Conservation (phyloP, 345 rosid species). For the Trapa bicornis region DNA sequence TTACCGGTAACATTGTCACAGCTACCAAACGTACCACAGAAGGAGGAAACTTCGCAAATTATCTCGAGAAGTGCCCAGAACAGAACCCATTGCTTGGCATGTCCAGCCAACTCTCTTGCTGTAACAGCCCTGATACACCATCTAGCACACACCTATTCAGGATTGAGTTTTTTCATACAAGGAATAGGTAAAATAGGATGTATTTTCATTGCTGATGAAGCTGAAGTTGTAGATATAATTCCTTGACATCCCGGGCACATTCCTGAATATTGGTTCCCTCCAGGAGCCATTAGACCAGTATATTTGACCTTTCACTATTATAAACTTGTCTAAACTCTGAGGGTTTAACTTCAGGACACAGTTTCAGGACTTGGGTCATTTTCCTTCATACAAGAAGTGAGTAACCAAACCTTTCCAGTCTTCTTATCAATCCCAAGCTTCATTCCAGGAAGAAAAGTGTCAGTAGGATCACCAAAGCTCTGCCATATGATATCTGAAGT, state of each 20-base stretch:
- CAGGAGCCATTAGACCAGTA: slow-evolving; percentile 5
- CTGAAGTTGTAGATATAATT: background rate
- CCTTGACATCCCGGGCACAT: background rate
- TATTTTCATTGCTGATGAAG: background rate
- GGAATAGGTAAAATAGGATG: background rate
- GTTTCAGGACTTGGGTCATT: background rate
- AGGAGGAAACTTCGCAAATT: slow-evolving; percentile 12
- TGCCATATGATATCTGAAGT: slow-evolving; percentile 25
- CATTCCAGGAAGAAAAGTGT: slow-evolving; percentile 32
- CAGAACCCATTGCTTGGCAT: background rate
- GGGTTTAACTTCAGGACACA: background rate
- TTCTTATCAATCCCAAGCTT: slow-evolving; percentile 16
- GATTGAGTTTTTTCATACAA: rapidly evolving
- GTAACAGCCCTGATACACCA: slow-evolving; percentile 10
- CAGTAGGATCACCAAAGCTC: slow-evolving; percentile 35
- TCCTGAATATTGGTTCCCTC: background rate
- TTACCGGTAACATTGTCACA: slow-evolving; percentile 6
- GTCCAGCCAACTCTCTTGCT: slow-evolving; percentile 7
- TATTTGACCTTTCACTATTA: background rate
- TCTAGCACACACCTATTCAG: slow-evolving; percentile 6
- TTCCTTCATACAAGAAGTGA: background rate
- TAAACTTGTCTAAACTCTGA: background rate
- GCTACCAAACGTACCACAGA: slow-evolving; percentile 22
- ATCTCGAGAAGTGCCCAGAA: slow-evolving; percentile 15
- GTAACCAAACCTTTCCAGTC: background rate